phyloP scores from a whole-genome alignment of 805 yeast species.

The Scheffersomyces lignosus region DNA sequence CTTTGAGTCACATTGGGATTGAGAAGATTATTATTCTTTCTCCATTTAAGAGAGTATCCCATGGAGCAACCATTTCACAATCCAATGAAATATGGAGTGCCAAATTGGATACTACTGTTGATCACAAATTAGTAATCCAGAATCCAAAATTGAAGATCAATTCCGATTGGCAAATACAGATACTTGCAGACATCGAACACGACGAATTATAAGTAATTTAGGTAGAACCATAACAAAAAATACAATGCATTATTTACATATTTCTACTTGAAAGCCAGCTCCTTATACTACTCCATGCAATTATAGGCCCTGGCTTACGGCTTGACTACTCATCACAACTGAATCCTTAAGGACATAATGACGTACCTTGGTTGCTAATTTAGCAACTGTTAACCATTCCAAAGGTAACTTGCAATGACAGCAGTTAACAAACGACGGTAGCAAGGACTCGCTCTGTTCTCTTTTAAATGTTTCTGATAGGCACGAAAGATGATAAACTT shows the following conservation, averaged over 20 bases:
- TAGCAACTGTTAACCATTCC: slow-evolving; percentile 20
- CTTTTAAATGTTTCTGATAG: slow-evolving; percentile 18
- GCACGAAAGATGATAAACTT: slow-evolving; percentile 40
- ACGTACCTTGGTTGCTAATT: slow-evolving; percentile 20
- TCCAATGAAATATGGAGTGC: slow-evolving; percentile 39
- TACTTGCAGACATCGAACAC: slow-evolving; percentile 14
- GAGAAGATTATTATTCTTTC: slow-evolving; percentile 59
- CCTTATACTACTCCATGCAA: neutral
- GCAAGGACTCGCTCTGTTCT: neutral
- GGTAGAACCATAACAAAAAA: neutral
- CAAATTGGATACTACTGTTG: slow-evolving; percentile 7
- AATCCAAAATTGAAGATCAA: slow-evolving; percentile 52
- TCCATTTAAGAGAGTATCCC: slow-evolving; percentile 10
- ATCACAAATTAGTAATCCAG: slow-evolving; percentile 33
- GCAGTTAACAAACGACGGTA: slow-evolving; percentile 12
- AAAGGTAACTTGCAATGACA: slow-evolving; percentile 12
- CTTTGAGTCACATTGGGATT: slow-evolving; percentile 40
- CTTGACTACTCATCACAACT: neutral
- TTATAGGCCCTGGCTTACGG: neutral
- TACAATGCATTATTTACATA: neutral
- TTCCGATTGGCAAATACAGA: slow-evolving; percentile 47
- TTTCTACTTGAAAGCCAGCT: neutral
- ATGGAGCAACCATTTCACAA: slow-evolving; percentile 34
- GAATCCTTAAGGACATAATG: slow-evolving; percentile 14
- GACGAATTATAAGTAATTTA: slow-evolving; percentile 24